These are phyloP conservation scores for Symbiodinium natans DNA, from an alignment of 73 alveolate species.

Conservation along the genomic window DNA sequence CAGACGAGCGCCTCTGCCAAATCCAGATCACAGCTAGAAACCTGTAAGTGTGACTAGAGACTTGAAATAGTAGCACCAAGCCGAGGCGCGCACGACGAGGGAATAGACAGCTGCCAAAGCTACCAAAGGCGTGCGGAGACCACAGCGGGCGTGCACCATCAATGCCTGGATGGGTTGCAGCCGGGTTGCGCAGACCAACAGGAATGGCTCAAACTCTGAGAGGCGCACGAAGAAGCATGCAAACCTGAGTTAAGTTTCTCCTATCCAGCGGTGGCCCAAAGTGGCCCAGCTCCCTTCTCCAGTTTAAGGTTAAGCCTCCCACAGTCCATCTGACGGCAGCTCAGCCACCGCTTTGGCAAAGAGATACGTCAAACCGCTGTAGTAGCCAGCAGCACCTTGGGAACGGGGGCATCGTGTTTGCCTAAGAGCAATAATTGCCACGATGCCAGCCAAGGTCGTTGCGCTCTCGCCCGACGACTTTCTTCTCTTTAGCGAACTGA, in stretches of 20 bases:
- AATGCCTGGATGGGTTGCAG: conserved; percentile 8
- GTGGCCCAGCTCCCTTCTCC: no score
- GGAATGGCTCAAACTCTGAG: no score
- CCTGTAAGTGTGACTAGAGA: not conserved
- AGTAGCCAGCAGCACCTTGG: conserved; percentile 65
- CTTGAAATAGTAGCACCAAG: not conserved
- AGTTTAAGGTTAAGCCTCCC: not conserved
- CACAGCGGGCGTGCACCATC: conserved; percentile 62
- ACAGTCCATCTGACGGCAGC: conserved; percentile 76
- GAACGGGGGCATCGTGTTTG: not conserved
- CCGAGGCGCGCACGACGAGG: not conserved
- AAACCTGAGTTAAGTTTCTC: not conserved
- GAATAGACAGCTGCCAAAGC: not conserved
- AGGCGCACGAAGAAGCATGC: not conserved
- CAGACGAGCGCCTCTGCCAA: conserved; percentile 49
- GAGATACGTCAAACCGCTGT: conserved; percentile 75
- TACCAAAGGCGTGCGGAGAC: conserved; percentile 19
- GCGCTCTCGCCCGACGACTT: conserved; percentile 85
- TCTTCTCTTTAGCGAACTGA: conserved; percentile 90
- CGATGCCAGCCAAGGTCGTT: not conserved
- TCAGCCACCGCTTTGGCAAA: conserved; percentile 76
- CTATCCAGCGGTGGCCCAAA: no score
- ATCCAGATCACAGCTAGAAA: not conserved
- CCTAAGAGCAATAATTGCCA: not conserved
- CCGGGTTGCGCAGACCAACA: no score